Percentiles rank a stretch among this genome's conserved stretches.
Evolutionary conservation across 2,329 filamentous ascomycete species (phyloP).

Genomic region (Curvularia eragrostidis): DNA sequence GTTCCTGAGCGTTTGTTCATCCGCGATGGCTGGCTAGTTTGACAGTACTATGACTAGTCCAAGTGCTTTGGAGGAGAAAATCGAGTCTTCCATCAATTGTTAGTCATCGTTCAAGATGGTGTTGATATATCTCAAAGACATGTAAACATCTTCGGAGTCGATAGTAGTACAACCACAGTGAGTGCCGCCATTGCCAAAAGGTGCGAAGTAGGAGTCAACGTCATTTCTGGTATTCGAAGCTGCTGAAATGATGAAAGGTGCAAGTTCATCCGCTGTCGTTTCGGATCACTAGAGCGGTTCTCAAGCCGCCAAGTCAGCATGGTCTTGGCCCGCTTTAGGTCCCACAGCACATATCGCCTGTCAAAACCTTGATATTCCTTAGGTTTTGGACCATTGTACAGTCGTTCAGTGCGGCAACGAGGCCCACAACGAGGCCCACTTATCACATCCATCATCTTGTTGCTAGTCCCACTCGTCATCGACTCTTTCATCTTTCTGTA

Average conservation of each 20-base stretch:
- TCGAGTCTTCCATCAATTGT: constrained; percentile 34
- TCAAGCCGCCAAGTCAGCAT: constrained; percentile 37
- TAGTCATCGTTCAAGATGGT: constrained; percentile 42
- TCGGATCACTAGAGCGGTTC: constrained; percentile 36
- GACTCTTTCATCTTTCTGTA: constrained; percentile 35
- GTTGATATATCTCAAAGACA: constrained; percentile 37
- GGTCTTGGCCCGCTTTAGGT: constrained; percentile 37
- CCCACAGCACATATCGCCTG: constrained; percentile 39
- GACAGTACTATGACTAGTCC: constrained; percentile 40
- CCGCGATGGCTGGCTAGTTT: constrained; percentile 34
- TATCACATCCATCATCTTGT: constrained; percentile 35
- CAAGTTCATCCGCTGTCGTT: constrained; percentile 27
- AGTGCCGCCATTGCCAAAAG: constrained; percentile 30
- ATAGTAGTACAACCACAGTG: constrained; percentile 30
- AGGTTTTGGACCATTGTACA: constrained; percentile 33
- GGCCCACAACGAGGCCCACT: constrained; percentile 36
- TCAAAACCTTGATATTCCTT: constrained; percentile 11
- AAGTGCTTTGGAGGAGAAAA: constrained; percentile 39
- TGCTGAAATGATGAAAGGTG: constrained; percentile 31
- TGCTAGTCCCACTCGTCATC: constrained; percentile 35
- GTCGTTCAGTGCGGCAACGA: constrained; percentile 33
- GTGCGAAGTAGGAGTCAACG: constrained; percentile 33
- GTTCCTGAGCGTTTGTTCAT: constrained; percentile 37
- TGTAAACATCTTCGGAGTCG: constrained; percentile 30
- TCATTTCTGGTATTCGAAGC: constrained; percentile 26